Evolutionary conservation across 78 protist species (phyloP).

Genomic region (Monocercomonoides exilis): DNA sequence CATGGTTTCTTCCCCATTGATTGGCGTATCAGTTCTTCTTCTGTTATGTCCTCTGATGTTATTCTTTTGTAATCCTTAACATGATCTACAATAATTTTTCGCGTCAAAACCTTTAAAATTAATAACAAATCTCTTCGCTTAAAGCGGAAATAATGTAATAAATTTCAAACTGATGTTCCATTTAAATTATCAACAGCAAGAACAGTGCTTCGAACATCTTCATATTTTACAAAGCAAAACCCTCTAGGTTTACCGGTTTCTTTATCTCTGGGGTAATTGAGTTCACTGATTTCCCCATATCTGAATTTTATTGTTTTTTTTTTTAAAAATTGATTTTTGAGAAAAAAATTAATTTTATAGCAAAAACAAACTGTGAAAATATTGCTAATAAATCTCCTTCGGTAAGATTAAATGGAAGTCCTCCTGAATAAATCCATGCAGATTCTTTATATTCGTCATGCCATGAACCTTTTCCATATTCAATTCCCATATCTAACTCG

Average conservation of each 20-base stretch:
- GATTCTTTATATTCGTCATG: conserved; percentile 49
- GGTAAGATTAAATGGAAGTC: conserved; percentile 16
- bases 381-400: conserved; percentile 63
- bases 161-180: conserved; percentile 47
- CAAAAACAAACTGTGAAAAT: conserved; percentile 50
- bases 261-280: conserved; percentile 62
- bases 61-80: neutral
- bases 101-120: neutral
- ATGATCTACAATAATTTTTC: conserved; percentile 9
- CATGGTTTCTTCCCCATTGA: too few species aligned
- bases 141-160: neutral
- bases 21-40: too few species aligned
- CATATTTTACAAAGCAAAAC: conserved; percentile 70
- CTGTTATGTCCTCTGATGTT: neutral
- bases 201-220: conserved; percentile 68
- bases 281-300: conserved; percentile 63
- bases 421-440: conserved; percentile 47
- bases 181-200: conserved; percentile 87
- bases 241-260: conserved; percentile 77
- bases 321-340: neutral
- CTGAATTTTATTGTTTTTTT: too few species aligned
- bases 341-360: neutral
- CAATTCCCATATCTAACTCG: neutral
- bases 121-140: neutral
- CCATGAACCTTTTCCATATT: conserved; percentile 43